Conservation (phyloP, 257 asterid species). For the Solanum pennellii region DNA sequence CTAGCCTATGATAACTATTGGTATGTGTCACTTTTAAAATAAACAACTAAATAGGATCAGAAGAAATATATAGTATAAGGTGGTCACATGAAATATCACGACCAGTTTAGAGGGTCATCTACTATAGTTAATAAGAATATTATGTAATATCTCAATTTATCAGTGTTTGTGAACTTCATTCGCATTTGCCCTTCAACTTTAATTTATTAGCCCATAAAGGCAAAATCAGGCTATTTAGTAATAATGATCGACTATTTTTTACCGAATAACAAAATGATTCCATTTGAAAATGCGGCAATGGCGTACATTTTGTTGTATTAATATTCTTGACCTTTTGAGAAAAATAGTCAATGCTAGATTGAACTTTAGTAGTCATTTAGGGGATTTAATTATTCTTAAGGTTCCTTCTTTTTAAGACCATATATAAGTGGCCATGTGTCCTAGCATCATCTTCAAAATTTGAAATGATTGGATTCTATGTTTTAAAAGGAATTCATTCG, state of each 20-base stretch:
- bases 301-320: background rate
- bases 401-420: background rate
- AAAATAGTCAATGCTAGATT: background rate
- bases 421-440: background rate
- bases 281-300: background rate
- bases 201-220: background rate
- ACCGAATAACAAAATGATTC: background rate
- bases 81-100: background rate
- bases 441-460: background rate
- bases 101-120: background rate
- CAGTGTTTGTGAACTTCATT: background rate
- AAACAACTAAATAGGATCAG: too few relatives aligned
- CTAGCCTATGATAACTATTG: too few relatives aligned
- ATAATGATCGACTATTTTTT: background rate
- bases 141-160: background rate
- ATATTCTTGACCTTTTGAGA: background rate
- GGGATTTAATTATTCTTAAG: background rate
- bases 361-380: background rate
- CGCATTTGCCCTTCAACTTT: background rate
- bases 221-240: background rate
- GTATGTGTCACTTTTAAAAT: too few relatives aligned
- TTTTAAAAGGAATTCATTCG: background rate
- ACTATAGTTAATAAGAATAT: background rate
- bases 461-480: background rate
- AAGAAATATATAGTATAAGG: too few relatives aligned